These are phyloP conservation scores for Clarireedia paspali DNA, from an alignment of 2,329 filamentous ascomycete species.

Conservation along the genomic window DNA sequence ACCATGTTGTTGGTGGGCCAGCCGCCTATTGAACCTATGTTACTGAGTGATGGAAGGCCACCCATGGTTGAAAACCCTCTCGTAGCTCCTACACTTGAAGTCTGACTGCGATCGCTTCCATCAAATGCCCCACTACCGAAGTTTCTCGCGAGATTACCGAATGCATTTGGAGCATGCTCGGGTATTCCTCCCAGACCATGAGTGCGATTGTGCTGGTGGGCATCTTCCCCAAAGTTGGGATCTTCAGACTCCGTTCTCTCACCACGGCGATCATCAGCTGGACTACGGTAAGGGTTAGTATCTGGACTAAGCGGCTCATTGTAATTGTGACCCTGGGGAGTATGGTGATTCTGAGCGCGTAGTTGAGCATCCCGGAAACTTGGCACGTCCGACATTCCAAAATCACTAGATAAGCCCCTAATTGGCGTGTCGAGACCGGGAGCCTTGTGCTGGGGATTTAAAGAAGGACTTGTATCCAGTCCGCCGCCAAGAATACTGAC, in stretches of 20 bases:
- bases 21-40: conserved; percentile 37
- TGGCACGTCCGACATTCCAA: conserved; percentile 55
- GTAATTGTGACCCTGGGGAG: conserved; percentile 28
- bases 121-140: conserved; percentile 41
- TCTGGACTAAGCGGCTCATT: conserved; percentile 80
- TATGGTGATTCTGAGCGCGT: conserved; percentile 33
- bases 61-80: conserved; percentile 62
- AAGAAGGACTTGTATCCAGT: conserved; percentile 56
- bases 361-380: conserved; percentile 49
- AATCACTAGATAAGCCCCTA: conserved; percentile 41
- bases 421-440: conserved; percentile 38
- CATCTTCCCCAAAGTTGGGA: conserved; percentile 30
- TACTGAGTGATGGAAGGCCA: conserved; percentile 48
- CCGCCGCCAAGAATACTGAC: conserved; percentile 69
- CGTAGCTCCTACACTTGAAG: conserved; percentile 70
- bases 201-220: conserved; percentile 38
- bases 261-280: conserved; percentile 44
- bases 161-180: conserved; percentile 42
- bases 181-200: conserved; percentile 45
- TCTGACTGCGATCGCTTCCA: conserved; percentile 85
- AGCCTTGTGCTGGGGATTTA: conserved; percentile 35
- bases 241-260: conserved; percentile 50
- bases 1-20: conserved; percentile 49
- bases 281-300: conserved; percentile 94
- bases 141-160: conserved; percentile 47